A percentile compares a stretch with the other conserved stretches of the same genome.
phyloP scores from a whole-genome alignment of 768 basidiomycete genomes.

The Xerocomus potaroensis region DNA sequence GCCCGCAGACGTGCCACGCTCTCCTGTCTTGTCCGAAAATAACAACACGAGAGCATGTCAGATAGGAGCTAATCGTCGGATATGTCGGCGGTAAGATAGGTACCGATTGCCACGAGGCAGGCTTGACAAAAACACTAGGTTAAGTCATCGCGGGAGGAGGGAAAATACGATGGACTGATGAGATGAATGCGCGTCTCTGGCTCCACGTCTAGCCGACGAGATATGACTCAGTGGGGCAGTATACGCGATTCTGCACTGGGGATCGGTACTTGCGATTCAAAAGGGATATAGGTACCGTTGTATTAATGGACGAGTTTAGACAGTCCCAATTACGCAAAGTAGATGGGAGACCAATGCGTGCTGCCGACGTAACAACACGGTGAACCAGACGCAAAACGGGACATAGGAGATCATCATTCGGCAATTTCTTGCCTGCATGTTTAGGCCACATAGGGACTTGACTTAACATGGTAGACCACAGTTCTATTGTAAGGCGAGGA shows the following conservation, averaged over 20 bases:
- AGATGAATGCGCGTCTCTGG: conserved; percentile 3
- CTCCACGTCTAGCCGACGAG: conserved; percentile 9
- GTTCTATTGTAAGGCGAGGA: conserved; percentile 3
- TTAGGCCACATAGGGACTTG: conserved; percentile 12
- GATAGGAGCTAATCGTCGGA: conserved; percentile 21
- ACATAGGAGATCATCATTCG: conserved; percentile 17
- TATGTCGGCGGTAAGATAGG: conserved; percentile 20
- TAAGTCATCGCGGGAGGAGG: conserved; percentile 17
- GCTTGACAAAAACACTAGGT: conserved; percentile 12
- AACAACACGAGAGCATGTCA: not conserved
- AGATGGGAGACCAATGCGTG: conserved; percentile 12
- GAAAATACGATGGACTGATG: conserved; percentile 1
- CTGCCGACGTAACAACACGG: conserved; percentile 26
- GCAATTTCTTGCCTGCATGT: conserved; percentile 15
- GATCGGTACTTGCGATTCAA: conserved; percentile 1
- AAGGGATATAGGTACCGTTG: conserved; percentile 6
- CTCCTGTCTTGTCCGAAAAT: not conserved
- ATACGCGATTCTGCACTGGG: conserved; percentile 4
- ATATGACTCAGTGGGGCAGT: conserved; percentile 6
- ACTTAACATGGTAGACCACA: conserved; percentile 7
- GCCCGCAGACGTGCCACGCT: conserved; percentile 7
- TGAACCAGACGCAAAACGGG: conserved; percentile 6
- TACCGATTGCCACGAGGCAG: conserved; percentile 13
- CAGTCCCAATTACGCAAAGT: conserved; percentile 18
- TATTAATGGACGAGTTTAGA: conserved; percentile 17